Conservation (phyloP, 768 basidiomycete genomes). For the Boletus reticuloceps region DNA sequence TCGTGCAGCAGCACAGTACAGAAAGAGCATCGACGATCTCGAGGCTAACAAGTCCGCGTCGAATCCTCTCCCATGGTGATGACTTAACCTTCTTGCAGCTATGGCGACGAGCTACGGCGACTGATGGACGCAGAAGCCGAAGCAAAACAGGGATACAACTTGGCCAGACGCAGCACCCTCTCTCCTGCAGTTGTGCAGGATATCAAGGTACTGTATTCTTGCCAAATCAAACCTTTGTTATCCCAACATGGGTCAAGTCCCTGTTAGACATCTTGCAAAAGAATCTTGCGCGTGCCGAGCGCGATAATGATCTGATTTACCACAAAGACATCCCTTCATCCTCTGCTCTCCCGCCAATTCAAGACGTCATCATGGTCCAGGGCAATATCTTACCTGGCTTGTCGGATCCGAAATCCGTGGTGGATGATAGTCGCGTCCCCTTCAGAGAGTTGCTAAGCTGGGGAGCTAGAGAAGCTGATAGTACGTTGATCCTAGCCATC, state of each 20-base stretch:
- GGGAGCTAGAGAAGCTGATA: constrained; percentile 87
- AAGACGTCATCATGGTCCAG: constrained; percentile 64
- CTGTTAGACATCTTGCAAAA: constrained; percentile 69
- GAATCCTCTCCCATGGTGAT: background rate
- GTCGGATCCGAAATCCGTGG: constrained; percentile 50
- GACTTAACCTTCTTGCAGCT: constrained; percentile 45
- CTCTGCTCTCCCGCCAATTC: constrained; percentile 63
- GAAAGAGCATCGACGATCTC: constrained; percentile 86
- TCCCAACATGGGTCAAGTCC: constrained; percentile 47
- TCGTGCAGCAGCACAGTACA: constrained; percentile 81
- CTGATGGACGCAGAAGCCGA: constrained; percentile 63
- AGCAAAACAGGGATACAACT: constrained; percentile 68
- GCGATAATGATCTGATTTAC: constrained; percentile 96
- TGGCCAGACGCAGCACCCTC: constrained; percentile 61
- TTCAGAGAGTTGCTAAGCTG: constrained; percentile 79
- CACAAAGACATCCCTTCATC: constrained; percentile 80
- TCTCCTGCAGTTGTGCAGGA: constrained; percentile 69
- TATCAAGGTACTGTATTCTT: constrained; percentile 53
- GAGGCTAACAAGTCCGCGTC: constrained; percentile 62
- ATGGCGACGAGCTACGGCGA: constrained; percentile 84
- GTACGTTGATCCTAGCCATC: constrained; percentile 41
- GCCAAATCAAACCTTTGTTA: background rate
- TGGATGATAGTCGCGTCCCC: constrained; percentile 55
- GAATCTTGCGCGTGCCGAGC: constrained; percentile 65
- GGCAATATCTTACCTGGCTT: constrained; percentile 55